Evolutionary conservation across 2,329 filamentous ascomycete genomes (phyloP), one percentile per base, ranked within the genome.

Genomic region (Aureobasidium melanogenum): DNA sequence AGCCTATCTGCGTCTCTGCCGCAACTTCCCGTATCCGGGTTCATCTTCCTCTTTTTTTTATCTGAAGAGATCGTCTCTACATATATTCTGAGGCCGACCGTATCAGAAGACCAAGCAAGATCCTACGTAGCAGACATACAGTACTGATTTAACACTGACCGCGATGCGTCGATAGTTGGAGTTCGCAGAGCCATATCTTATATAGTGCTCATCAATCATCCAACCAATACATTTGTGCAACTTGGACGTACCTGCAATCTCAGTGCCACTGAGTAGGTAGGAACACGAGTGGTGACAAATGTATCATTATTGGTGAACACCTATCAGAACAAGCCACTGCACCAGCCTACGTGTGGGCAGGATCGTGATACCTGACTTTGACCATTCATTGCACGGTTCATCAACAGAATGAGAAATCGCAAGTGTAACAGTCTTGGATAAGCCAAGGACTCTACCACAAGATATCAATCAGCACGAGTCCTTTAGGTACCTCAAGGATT

Each of bases 1-100:
- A 59, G 44, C 56, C 56, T 59, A 38, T 58, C 41, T 39, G 41
- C 55, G 55, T 48, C 55, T 28, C 56, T 26, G 44, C 56, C 32
- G 50, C 32, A 59, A 39, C 24, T 30, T 30, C 44, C 44, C 56
- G 30, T 34, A 59, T 50, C 44, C 24, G 44, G 32, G 48, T 50
- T 50, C n/a, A 15, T 47, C 38, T 56, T 17, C 30, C n/a, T 57
- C 41, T 26, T n/a, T n/a, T 17, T 10, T 32, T 32, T 32, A 32
- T 38, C 41, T 32, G 26, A 17, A 36, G 41, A 36, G 41, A n/a
- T 47, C 54, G 12, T 38, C 26, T 57, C 15, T 36, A 22, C 54
- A 38, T 38, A 38, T 38, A 2, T 19, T 28, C 32, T 38, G 15
- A 22, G 15, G 24, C 28, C 12, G 28, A 46, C 17, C 26, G 15